Percentiles rank a stretch among this genome's conserved stretches.
phyloP scores from a whole-genome alignment of 177 flowering plant genomes.

The Vitis hybrid region DNA sequence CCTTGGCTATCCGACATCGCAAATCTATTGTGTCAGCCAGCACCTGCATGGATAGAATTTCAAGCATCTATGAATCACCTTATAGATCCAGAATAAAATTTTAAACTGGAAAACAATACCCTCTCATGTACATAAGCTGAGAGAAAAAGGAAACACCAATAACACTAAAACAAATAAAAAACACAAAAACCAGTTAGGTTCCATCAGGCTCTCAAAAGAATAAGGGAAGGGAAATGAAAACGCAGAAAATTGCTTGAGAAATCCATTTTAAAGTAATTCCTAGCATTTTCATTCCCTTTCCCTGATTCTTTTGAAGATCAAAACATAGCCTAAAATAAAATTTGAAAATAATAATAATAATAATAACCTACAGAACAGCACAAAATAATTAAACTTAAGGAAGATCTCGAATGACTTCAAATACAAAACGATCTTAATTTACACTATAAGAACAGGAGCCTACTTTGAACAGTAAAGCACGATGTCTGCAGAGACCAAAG shows the following conservation, averaged over 20 bases:
- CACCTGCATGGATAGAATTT: slow-evolving; percentile 45
- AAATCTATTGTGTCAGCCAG: slow-evolving; percentile 85
- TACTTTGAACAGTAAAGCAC: slow-evolving; percentile 90
- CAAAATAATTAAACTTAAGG: not conserved
- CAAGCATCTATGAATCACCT: not conserved
- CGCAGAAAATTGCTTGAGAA: too few relatives aligned
- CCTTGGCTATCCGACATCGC: slow-evolving; percentile 95
- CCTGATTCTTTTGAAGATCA: too few relatives aligned
- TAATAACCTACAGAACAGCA: too few relatives aligned
- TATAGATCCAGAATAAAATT: not conserved
- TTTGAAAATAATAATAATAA: too few relatives aligned
- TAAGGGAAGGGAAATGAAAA: too few relatives aligned
- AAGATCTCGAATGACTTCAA: not conserved
- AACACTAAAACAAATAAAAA: too few relatives aligned
- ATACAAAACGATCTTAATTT: not conserved
- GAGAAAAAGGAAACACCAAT: too few relatives aligned
- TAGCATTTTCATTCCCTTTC: too few relatives aligned
- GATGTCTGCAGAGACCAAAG: slow-evolving; percentile 90
- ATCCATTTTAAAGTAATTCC: too few relatives aligned
- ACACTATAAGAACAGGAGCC: slow-evolving; percentile 7
- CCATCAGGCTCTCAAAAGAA: too few relatives aligned
- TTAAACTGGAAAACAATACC: not conserved
- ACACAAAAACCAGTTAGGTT: too few relatives aligned
- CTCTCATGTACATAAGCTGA: not conserved
- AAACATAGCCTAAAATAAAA: too few relatives aligned